Base-by-base conservation (phyloP, 306 rosid genomes). In the Rosa persica region DNA sequence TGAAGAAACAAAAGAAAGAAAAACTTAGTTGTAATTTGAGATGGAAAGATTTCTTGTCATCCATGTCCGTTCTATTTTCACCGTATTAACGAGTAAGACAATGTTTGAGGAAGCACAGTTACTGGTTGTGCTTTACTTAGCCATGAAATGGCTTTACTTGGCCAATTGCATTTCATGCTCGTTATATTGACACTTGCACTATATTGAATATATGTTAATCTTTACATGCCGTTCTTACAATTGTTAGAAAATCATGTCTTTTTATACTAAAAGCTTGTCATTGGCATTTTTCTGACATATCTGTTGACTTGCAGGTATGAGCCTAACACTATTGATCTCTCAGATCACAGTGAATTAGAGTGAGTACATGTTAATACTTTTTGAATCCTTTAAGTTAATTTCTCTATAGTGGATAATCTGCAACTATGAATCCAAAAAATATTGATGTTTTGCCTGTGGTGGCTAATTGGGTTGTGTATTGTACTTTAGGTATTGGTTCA, bases 251-350 rank as follows among this genome's bases (percentile, higher is more conserved):
- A 38, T 36, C 44, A 38, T 38, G 51, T 49, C 17, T n/a, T 34
- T 73, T 38, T 39, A 13, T 3, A 3, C 52, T 55, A 39, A n/a
- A 55, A 55, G 64, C 67, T 54, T 46, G 44, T 73, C 60, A 36
- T 22, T 13, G 39, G 67, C 39, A 25, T 12, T 64, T 67, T 74
- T 76, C 36, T 60, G 38, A 65, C 74, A 60, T 71, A 34, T 66
- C 60, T 79, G 52, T 79, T 74, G 23, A 80, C 76, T 76, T 84
- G 23, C 92, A 96, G 99, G 88, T 96, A 96, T 78, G 99, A 96
- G 76, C 99, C 99, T 65, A 93, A 96, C 71, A 96, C 99, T 19
- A 93, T 96, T 81, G 99, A 96, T 87, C 98, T 96, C 42, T 82
- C 96, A 49, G 93, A 93, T 84, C 94, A 72, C 75, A 73, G 86